Percentiles rank a stretch among this genome's conserved stretches.
phyloP scores from a whole-genome alignment of 805 yeast genomes.

The Saturnispora besseyi region DNA sequence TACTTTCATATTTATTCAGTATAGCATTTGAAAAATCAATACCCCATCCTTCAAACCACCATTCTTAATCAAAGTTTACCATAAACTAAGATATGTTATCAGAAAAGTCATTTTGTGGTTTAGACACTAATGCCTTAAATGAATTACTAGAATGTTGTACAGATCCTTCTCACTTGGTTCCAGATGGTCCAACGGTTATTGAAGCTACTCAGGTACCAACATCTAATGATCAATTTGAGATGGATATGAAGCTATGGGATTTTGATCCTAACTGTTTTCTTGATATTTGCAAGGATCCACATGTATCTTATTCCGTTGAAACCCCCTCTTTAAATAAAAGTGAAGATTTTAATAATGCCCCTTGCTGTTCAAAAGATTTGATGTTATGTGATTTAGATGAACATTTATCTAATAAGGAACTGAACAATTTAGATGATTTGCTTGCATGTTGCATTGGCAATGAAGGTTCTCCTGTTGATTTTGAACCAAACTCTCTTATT shows the following conservation, averaged over 20 bases:
- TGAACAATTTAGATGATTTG: conserved; percentile 1
- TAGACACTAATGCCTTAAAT: conserved; percentile 8
- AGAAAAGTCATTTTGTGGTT: conserved; percentile 7
- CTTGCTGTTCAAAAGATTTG: conserved; percentile 4
- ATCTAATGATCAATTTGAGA: neutral
- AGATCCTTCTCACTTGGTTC: conserved; percentile 11
- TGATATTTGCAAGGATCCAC: conserved; percentile 1
- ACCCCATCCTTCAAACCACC: neutral
- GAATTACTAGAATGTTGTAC: conserved; percentile 14
- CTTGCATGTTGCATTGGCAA: neutral
- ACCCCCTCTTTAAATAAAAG: neutral
- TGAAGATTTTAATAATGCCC: neutral
- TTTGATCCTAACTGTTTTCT: conserved; percentile 8
- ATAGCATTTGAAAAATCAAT: neutral
- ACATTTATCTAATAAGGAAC: conserved; percentile 2
- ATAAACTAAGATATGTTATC: neutral
- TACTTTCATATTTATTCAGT: neutral
- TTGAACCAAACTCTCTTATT: neutral
- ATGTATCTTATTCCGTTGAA: neutral
- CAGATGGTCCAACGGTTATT: conserved; percentile 1
- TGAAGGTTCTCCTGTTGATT: neutral
- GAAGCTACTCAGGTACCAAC: neutral
- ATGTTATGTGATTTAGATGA: conserved; percentile 6
- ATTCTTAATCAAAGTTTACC: neutral
- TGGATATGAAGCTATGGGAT: conserved; percentile 8